These are phyloP conservation scores for Oxyria digyna DNA, from an alignment of 148 eudicot species.

Conservation along the genomic window DNA sequence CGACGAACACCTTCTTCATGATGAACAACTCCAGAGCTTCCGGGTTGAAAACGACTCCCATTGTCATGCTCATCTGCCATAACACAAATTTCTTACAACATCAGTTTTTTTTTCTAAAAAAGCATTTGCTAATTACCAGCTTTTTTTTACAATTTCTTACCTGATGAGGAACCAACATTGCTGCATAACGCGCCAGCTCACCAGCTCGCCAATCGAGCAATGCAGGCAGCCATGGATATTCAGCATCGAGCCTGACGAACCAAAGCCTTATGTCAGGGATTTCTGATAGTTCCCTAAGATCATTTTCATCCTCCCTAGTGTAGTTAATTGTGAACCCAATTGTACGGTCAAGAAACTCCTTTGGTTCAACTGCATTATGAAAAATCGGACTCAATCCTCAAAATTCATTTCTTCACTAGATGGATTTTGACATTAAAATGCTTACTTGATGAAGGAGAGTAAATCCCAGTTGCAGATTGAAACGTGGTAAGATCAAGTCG, in stretches of 20 bases:
- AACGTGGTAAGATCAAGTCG: slow-evolving; percentile 62
- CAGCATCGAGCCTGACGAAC: slow-evolving; percentile 83
- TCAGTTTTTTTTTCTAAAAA: neutral
- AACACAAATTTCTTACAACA: neutral
- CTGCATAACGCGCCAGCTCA: slow-evolving; percentile 91
- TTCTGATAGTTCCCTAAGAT: slow-evolving; percentile 70
- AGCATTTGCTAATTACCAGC: neutral
- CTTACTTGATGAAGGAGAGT: slow-evolving; percentile 39
- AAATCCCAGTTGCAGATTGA: slow-evolving; percentile 38
- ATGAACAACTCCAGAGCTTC: slow-evolving; percentile 77
- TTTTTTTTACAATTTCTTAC: slow-evolving; percentile 14
- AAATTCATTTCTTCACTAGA: neutral
- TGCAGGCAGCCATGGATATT: slow-evolving; percentile 87
- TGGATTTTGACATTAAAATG: neutral
- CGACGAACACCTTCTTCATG: slow-evolving; percentile 55
- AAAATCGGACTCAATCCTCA: neutral
- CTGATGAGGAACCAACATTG: slow-evolving; percentile 96
- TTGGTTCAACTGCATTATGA: slow-evolving; percentile 28
- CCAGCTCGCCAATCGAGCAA: slow-evolving; percentile 86
- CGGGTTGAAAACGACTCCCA: slow-evolving; percentile 80
- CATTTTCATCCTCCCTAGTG: slow-evolving; percentile 49
- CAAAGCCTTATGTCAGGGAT: slow-evolving; percentile 72
- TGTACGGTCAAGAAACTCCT: slow-evolving; percentile 51
- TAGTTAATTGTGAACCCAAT: slow-evolving; percentile 77
- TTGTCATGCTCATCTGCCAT: slow-evolving; percentile 69